These are phyloP conservation scores for Lactifluus pinguis DNA, from an alignment of 768 basidiomycete genomes.

Conservation along the genomic window DNA sequence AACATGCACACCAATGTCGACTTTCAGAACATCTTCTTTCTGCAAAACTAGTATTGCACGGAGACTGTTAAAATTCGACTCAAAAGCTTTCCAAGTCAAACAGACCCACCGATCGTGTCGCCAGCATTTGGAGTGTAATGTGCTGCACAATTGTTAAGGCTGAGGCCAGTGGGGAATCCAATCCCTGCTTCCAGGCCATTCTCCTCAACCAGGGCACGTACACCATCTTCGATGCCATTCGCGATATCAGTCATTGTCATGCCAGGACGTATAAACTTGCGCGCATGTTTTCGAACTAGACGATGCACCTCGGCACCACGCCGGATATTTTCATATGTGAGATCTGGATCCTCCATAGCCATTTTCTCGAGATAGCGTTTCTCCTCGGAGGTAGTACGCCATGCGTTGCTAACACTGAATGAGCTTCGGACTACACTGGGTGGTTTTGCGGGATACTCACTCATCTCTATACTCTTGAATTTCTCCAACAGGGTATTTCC, in stretches of 20 bases:
- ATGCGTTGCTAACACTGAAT: slow-evolving; percentile 56
- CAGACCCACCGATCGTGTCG: slow-evolving; percentile 62
- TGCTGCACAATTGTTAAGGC: slow-evolving; percentile 89
- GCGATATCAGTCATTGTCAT: slow-evolving; percentile 94
- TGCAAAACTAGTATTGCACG: slow-evolving; percentile 50
- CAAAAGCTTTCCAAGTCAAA: neutral
- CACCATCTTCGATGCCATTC: slow-evolving; percentile 87
- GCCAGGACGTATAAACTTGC: slow-evolving; percentile 79
- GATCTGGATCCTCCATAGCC: slow-evolving; percentile 68
- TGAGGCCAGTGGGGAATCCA: slow-evolving; percentile 95
- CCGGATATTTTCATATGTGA: slow-evolving; percentile 84
- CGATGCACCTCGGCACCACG: slow-evolving; percentile 94
- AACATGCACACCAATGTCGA: slow-evolving; percentile 96
- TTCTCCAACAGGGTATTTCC: slow-evolving; percentile 88
- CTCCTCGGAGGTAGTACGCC: slow-evolving; percentile 86
- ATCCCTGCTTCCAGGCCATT: slow-evolving; percentile 78
- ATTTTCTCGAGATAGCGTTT: slow-evolving; percentile 74
- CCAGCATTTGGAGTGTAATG: slow-evolving; percentile 96
- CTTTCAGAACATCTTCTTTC: slow-evolving; percentile 84
- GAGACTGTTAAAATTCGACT: neutral
- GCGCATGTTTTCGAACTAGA: slow-evolving; percentile 76
- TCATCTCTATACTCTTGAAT: slow-evolving; percentile 86
- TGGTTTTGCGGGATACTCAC: slow-evolving; percentile 39
- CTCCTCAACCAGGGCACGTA: slow-evolving; percentile 86
- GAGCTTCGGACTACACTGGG: neutral